Conservation (phyloP, 345 rosid species). For the Boechera retrofracta region DNA sequence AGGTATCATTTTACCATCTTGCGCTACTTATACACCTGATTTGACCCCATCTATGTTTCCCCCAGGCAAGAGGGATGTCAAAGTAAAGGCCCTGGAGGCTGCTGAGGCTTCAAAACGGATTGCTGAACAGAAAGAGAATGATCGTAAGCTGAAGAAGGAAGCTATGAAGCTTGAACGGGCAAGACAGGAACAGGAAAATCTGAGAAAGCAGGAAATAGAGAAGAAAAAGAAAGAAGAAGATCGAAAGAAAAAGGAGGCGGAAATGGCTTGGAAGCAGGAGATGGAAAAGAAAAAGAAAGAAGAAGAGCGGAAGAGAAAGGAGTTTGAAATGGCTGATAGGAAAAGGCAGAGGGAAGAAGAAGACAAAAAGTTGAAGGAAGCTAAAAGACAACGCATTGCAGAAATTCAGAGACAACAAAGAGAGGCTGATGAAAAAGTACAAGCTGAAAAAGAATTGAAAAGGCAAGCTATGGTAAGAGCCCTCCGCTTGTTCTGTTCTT, state of each 20-base stretch:
- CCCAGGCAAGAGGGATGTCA: constrained; percentile 85
- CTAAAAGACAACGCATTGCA: constrained; percentile 70
- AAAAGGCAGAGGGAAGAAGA: constrained; percentile 60
- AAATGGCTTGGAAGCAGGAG: constrained; percentile 79
- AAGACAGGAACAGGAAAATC: constrained; percentile 69
- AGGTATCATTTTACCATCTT: not conserved
- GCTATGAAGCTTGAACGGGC: constrained; percentile 72
- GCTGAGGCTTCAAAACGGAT: constrained; percentile 86
- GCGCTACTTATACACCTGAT: not conserved
- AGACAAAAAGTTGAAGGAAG: constrained; percentile 53
- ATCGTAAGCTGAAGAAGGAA: constrained; percentile 67
- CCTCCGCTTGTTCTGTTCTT: constrained; percentile 35
- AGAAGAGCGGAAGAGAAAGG: constrained; percentile 67
- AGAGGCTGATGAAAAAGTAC: constrained; percentile 51
- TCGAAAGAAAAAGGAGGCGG: constrained; percentile 74
- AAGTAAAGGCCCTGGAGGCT: constrained; percentile 89
- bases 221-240: constrained; percentile 82
- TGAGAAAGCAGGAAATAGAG: constrained; percentile 66
- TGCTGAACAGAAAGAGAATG: constrained; percentile 85
- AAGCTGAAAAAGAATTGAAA: constrained; percentile 54
- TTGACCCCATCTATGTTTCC: constrained; percentile 16
- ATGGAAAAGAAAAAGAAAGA: constrained; percentile 78
- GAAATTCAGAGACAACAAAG: constrained; percentile 61
- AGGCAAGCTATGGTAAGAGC: constrained; percentile 51
- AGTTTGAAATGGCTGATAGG: constrained; percentile 54